phyloP scores from a whole-genome alignment of 2,329 filamentous ascomycete species.

The Ceratocystis papillata region DNA sequence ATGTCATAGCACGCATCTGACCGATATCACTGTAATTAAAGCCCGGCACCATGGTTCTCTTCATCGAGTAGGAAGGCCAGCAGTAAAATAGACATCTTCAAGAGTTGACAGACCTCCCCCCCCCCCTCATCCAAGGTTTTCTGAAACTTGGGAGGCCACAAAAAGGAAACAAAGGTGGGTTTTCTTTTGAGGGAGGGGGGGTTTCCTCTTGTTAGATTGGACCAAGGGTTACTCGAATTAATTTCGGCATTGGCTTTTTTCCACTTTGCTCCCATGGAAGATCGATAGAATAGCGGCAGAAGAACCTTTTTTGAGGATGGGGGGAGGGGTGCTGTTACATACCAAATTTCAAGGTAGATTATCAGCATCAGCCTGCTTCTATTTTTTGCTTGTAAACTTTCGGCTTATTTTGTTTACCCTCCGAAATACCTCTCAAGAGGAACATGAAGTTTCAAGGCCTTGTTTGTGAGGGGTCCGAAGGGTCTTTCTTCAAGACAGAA shows the following conservation, averaged over 20 bases:
- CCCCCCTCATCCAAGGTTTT: neutral
- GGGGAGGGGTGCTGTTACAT: neutral
- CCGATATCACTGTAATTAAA: neutral
- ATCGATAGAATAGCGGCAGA: constrained; percentile 1
- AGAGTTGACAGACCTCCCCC: neutral
- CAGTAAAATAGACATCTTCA: neutral
- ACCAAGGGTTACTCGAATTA: neutral
- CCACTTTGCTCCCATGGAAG: neutral
- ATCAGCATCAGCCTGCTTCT: neutral
- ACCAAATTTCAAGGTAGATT: neutral
- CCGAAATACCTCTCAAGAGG: too few species aligned
- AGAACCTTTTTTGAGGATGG: constrained; percentile 6
- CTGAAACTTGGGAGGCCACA: constrained; percentile 1
- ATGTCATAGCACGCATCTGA: neutral
- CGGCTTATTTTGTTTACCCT: neutral
- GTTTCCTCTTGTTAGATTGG: neutral
- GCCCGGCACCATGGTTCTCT: neutral
- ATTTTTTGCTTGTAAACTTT: neutral
- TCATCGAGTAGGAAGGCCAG: too few species aligned
- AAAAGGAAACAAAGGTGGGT: constrained; percentile 7
- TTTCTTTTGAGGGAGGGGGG: too few species aligned
- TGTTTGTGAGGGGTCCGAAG: neutral
- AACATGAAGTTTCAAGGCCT: neutral
- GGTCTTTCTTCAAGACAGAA: too few species aligned
- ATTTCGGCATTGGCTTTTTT: constrained; percentile 3